Evolutionary conservation across 805 yeast species (phyloP), one percentile per base, ranked within the genome.

Genomic region (Candida succiphila): DNA sequence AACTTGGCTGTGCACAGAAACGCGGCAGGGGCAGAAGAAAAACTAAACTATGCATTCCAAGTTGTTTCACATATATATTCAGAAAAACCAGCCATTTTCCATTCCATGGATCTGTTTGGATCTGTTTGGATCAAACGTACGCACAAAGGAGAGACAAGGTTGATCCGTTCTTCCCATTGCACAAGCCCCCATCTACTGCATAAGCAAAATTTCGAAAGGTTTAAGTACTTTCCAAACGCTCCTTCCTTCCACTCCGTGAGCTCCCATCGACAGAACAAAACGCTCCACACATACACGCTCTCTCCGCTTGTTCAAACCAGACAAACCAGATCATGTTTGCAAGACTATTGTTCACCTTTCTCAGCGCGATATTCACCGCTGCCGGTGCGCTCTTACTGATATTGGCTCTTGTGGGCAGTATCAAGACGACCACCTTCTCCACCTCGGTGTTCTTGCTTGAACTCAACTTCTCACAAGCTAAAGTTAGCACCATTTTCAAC

Each of bases 381-480:
- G 65, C 63, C 3, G 63, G 80, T 0, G 38, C 73, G 4, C 65
- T 67, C 4, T 55, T 75, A 17, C 57, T 68, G 2, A 45, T 68
- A 6, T 52, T 76, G 13, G 71, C 76, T 16, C 63, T 73, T 42
- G 61, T 74, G 12, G 80, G 82, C 17, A 63, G 73, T 8, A 56
- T 68, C 17, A 53, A 56, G 31, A 59, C 63, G 34, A 58, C 58
- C 26, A 36, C 52, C 3, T 69, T 69, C 2, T 52, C 71, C 14
- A 56, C 63, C 20, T 51, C 62, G 20, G 61, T 72, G 13, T 75
- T 68, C 43, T 61, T 63, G 33, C 54, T 78, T 44, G 63, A 68
- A 34, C 33, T 78, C 4, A 63, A 73, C 45, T 36, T 75, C 20
- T 39, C 67, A 5, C 45, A 50, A 15, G 27, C 49, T 9, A 32